A percentile compares a stretch with the other conserved stretches of the same genome.
Evolutionary conservation across 192 early-diverging fungal genomes (phyloP).

Genomic region (Chytriomyces sp.): DNA sequence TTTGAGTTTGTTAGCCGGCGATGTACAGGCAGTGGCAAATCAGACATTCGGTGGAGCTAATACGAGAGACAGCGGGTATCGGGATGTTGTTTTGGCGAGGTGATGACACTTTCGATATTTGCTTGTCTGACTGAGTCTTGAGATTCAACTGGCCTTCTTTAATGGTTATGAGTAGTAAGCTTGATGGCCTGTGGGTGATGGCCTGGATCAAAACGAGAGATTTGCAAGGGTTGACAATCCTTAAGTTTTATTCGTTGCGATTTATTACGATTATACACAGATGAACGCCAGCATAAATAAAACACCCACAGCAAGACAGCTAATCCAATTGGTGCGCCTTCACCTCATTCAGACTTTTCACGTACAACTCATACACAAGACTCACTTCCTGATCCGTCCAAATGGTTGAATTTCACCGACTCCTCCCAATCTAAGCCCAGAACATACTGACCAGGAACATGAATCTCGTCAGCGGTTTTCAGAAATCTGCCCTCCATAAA

Average conservation of each 20-base stretch:
- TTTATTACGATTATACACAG: neutral
- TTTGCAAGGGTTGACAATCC: too few species aligned
- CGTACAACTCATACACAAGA: neutral
- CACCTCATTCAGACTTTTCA: conserved; percentile 6
- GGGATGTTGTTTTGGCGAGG: too few species aligned
- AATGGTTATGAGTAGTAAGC: too few species aligned
- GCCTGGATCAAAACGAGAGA: too few species aligned
- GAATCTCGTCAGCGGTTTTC: neutral
- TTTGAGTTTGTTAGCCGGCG: too few species aligned
- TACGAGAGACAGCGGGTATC: too few species aligned
- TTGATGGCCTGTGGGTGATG: too few species aligned
- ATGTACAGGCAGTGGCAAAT: too few species aligned
- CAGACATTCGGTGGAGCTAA: too few species aligned
- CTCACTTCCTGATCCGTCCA: neutral
- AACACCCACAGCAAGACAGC: neutral
- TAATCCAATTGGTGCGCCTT: neutral
- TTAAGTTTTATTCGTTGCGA: neutral
- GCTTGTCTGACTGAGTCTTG: too few species aligned
- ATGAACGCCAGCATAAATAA: neutral
- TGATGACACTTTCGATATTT: too few species aligned
- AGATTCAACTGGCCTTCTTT: too few species aligned
- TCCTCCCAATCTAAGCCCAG: neutral
- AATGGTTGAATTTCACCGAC: neutral
- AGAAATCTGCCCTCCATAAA: conserved; percentile 10
- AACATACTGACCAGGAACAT: neutral